Conservation (phyloP, 2,329 filamentous ascomycete species). For the Dothistroma septosporum region DNA sequence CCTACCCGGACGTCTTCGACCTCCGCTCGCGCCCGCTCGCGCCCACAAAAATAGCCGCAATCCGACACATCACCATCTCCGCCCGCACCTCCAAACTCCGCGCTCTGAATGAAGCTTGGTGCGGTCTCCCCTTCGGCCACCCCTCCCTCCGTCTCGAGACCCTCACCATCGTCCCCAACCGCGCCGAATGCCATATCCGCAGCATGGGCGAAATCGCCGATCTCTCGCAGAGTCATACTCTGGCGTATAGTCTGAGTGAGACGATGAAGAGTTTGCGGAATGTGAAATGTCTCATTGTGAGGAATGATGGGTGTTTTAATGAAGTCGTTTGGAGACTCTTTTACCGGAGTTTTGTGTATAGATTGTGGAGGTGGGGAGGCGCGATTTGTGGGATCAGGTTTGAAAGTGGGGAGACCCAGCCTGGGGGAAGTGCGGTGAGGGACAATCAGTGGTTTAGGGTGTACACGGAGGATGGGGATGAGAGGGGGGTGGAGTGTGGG, state of each 20-base stretch:
- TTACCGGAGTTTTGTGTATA: constrained; percentile 33
- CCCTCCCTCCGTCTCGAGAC: constrained; percentile 29
- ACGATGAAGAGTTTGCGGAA: constrained; percentile 32
- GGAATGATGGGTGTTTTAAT: constrained; percentile 34
- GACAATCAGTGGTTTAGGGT: constrained; percentile 20
- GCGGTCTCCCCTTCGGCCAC: constrained; percentile 34
- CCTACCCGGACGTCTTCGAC: constrained; percentile 30
- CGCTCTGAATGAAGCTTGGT: constrained; percentile 36
- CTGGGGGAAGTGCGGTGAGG: constrained; percentile 11
- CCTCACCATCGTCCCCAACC: constrained; percentile 31
- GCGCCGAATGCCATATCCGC: constrained; percentile 28
- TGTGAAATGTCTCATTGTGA: constrained; percentile 30
- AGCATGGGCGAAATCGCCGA: constrained; percentile 36
- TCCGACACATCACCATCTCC: constrained; percentile 34
- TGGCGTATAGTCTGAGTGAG: constrained; percentile 37
- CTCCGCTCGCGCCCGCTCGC: constrained; percentile 21
- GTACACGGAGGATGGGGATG: constrained; percentile 10
- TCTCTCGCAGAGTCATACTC: constrained; percentile 34
- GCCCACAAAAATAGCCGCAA: constrained; percentile 23
- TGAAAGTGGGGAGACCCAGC: constrained; percentile 18
- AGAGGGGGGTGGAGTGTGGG: constrained; percentile 24
- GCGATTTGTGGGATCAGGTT: constrained; percentile 30
- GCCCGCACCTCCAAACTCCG: constrained; percentile 32
- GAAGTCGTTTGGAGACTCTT: constrained; percentile 34
- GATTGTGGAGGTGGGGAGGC: constrained; percentile 36